Conservation (phyloP, 768 basidiomycete species). For the Phaeotremella fagi region DNA sequence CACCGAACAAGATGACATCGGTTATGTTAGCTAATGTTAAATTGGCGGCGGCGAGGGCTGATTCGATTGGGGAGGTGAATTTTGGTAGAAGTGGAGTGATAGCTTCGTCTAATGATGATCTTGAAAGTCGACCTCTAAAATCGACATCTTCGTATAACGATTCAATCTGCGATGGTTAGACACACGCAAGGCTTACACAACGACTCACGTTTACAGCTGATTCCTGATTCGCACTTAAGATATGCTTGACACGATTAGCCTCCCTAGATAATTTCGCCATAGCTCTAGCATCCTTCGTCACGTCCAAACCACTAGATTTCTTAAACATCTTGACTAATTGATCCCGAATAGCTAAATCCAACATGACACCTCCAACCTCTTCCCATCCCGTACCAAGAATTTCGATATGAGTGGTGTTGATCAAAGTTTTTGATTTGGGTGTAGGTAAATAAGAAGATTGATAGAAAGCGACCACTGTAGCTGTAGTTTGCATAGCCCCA, state of each 20-base stretch:
- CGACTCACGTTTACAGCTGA: slow-evolving; percentile 64
- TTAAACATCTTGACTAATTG: slow-evolving; percentile 68
- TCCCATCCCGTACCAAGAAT: slow-evolving; percentile 81
- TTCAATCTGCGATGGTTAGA: slow-evolving; percentile 61
- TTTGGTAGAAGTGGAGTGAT: slow-evolving; percentile 10
- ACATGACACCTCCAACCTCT: slow-evolving; percentile 70
- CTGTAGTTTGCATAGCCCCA: slow-evolving; percentile 60
- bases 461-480: slow-evolving; percentile 46
- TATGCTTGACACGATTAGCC: slow-evolving; percentile 79
- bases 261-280: slow-evolving; percentile 96
- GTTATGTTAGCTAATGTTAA: slow-evolving; percentile 25
- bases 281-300: slow-evolving; percentile 69
- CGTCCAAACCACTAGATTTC: slow-evolving; percentile 52
- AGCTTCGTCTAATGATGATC: slow-evolving; percentile 70
- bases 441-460: slow-evolving; percentile 37
- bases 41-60: slow-evolving; percentile 20
- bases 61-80: slow-evolving; percentile 28
- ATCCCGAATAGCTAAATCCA: slow-evolving; percentile 77
- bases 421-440: slow-evolving; percentile 47
- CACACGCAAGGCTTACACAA: background rate
- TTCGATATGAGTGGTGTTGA: slow-evolving; percentile 63
- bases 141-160: slow-evolving; percentile 86
- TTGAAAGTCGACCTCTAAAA: slow-evolving; percentile 70
- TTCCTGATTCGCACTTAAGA: slow-evolving; percentile 88
- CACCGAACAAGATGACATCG: slow-evolving; percentile 90